phyloP scores from a whole-genome alignment of 2,329 filamentous ascomycete genomes.

The Hymenoscyphus linearis region DNA sequence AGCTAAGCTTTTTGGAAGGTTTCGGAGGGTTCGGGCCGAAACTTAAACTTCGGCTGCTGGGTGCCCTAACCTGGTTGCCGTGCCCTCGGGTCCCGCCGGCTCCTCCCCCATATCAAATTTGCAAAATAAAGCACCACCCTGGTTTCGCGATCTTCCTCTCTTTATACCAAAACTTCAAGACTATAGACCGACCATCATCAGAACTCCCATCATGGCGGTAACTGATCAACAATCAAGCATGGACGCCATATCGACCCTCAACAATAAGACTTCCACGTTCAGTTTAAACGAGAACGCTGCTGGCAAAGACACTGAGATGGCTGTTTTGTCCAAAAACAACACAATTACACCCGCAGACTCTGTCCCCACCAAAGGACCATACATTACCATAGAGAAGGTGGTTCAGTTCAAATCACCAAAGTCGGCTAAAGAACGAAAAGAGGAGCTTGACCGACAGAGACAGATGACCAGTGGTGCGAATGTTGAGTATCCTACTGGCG shows the following conservation, averaged over 20 bases:
- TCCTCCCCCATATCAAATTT: too few relatives aligned
- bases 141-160: neutral
- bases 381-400: constrained; percentile 4
- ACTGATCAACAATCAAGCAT: neutral
- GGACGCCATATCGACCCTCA: neutral
- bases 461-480: constrained; percentile 29
- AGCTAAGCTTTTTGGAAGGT: too few relatives aligned
- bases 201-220: neutral
- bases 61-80: too few relatives aligned
- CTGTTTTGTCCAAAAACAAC: constrained; percentile 1
- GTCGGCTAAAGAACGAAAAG: constrained; percentile 17
- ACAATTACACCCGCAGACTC: constrained; percentile 13
- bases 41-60: too few relatives aligned
- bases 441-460: too few relatives aligned
- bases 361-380: neutral
- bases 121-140: too few relatives aligned
- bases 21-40: too few relatives aligned
- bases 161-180: neutral
- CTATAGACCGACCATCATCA: neutral
- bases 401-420: constrained; percentile 4
- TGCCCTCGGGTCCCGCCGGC: too few relatives aligned
- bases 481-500: constrained; percentile 29
- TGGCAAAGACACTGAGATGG: constrained; percentile 8
- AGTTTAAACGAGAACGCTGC: constrained; percentile 17
- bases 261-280: constrained; percentile 11